Base-by-base conservation (phyloP, 768 basidiomycete species). In the Podaxis carcinomalis region DNA sequence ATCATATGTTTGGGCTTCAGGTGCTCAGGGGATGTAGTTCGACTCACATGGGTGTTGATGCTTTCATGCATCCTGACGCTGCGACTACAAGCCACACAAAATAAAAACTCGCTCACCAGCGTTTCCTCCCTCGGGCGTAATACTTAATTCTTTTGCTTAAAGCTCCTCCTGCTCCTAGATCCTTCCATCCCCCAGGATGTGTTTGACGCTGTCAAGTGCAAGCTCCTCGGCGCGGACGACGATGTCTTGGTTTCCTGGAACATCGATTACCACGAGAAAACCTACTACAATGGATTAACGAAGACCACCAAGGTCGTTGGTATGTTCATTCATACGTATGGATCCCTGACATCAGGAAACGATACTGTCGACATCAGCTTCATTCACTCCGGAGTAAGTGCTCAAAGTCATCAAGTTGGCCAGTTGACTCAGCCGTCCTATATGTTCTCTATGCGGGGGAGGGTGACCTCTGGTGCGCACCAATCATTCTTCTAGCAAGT, bases 401-500 rank as follows among this genome's bases (percentile, higher is more conserved):
- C 64, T 98, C 3, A 77, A 81, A 36, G 95, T 94, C 69, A 65
- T 80, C 69, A 7, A 55, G 32, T 39, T 19, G 19, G 5, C 14
- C 14, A 23, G n/a, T 19, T 19, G n/a, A 44, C 19, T 19, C 9
- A 21, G 42, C 2, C 19, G 19, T 44, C n/a, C 19, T 16, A 4
- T n/a, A 66, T 94, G 92, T 71, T 73, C 0, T 96, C 93, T 0
- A 85, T 89, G 0, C 92, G 94, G 64, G 67, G 70, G 4, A 0
- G 14, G 40, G 16, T 42, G n/a, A 16, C 40, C 40, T 19, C n/a
- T 42, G 40, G 40, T 42, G 5, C 14, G 13, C n/a, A 42, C n/a
- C n/a, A 19, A n/a, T 11, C 40, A n/a, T 14, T 42, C n/a, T 13
- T 42, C 5, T 19, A n/a, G 11, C 40, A 7, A 42, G n/a, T n/a